A percentile compares a stretch with the other conserved stretches of the same genome.
These are phyloP conservation scores for Lagerstroemia speciosa DNA, from an alignment of 345 rosid genomes.

Conservation along the genomic window DNA sequence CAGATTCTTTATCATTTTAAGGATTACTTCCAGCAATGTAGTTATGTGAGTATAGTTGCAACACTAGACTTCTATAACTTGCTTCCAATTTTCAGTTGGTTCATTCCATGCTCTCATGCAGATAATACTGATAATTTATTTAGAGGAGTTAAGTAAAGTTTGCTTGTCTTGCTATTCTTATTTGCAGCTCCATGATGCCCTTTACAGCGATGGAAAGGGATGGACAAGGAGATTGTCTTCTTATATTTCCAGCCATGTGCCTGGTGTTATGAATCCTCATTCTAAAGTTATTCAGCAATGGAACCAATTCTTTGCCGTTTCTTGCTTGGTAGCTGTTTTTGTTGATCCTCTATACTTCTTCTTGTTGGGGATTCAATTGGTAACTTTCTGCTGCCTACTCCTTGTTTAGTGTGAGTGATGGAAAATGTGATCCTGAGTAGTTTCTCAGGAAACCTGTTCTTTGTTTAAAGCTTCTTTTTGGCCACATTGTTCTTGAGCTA, in stretches of 20 bases:
- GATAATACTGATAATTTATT: neutral
- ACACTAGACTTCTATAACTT: neutral
- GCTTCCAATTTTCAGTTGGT: neutral
- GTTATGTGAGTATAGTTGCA: neutral
- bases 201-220: constrained; percentile 82
- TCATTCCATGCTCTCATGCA: neutral
- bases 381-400: constrained; percentile 17
- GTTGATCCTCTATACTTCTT: constrained; percentile 82
- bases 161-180: neutral
- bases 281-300: constrained; percentile 47
- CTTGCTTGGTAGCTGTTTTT: constrained; percentile 67
- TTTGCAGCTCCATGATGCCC: constrained; percentile 61
- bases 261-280: constrained; percentile 82
- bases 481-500: too few relatives aligned
- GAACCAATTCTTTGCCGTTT: constrained; percentile 61
- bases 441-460: neutral
- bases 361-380: constrained; percentile 43
- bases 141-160: constrained; percentile 1
- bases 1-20: neutral
- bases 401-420: neutral
- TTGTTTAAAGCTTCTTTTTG: neutral
- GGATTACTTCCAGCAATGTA: neutral
- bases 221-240: constrained; percentile 54
- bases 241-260: constrained; percentile 26
- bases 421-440: neutral